Conservation (phyloP, 192 early-diverging fungal genomes). For the Backusella luteola region DNA sequence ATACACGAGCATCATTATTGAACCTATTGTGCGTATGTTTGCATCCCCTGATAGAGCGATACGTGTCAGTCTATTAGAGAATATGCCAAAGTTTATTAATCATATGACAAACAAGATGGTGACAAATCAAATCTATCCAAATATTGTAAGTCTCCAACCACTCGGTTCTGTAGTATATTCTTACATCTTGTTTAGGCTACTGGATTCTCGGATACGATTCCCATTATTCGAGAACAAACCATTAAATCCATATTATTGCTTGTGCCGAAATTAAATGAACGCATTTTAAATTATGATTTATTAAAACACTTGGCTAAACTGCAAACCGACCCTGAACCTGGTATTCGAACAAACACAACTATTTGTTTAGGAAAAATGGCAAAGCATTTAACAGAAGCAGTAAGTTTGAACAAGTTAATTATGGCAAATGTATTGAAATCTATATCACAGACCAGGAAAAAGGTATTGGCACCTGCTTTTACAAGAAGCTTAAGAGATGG, state of each 20-base stretch:
- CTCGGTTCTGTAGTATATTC: background rate
- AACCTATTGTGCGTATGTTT: conserved; percentile 84
- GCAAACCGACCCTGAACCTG: conserved; percentile 88
- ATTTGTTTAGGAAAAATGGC: conserved; percentile 94
- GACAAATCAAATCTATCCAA: conserved; percentile 82
- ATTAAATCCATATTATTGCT: conserved; percentile 81
- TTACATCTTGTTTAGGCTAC: conserved; percentile 47
- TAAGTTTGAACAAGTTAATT: conserved; percentile 31
- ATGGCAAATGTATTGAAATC: background rate
- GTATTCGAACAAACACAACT: conserved; percentile 94
- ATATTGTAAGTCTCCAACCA: conserved; percentile 55
- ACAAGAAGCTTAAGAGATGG: conserved; percentile 80
- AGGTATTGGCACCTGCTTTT: conserved; percentile 83
- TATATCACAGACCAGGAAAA: conserved; percentile 61
- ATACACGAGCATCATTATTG: conserved; percentile 68
- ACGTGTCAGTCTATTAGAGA: conserved; percentile 83
- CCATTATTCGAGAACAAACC: conserved; percentile 89
- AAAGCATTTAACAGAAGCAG: conserved; percentile 69
- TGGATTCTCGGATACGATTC: conserved; percentile 86
- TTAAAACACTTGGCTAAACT: conserved; percentile 86
- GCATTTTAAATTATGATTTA: conserved; percentile 81
- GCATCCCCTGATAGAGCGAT: conserved; percentile 83
- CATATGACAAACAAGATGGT: conserved; percentile 67
- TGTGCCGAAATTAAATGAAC: conserved; percentile 70
- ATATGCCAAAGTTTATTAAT: conserved; percentile 69